phyloP scores from a whole-genome alignment of 768 basidiomycete genomes.

The Tulasnella sp. region DNA sequence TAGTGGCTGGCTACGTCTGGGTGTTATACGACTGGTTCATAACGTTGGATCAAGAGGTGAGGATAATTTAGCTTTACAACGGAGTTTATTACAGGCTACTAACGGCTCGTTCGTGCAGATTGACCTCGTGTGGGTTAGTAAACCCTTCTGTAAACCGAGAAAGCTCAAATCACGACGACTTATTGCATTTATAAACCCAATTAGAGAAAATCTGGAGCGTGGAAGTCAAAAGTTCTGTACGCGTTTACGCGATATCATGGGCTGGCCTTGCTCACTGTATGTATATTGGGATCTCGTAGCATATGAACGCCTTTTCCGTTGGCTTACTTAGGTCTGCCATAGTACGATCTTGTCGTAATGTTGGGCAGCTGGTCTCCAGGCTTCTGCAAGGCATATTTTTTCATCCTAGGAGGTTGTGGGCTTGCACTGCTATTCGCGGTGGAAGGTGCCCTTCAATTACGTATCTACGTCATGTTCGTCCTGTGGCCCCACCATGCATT shows the following conservation, averaged over 20 bases:
- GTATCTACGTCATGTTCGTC: background rate
- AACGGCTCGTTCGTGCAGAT: background rate
- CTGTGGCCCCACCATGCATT: background rate
- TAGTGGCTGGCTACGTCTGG: conserved; percentile 11
- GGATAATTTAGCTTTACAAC: background rate
- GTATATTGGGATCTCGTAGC: background rate
- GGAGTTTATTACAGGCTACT: background rate
- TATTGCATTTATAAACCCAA: no score
- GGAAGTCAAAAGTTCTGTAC: conserved; percentile 11
- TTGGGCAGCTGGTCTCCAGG: background rate
- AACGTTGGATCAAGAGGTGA: conserved; percentile 9
- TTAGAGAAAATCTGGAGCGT: background rate
- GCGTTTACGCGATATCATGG: conserved; percentile 10
- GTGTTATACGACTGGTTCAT: conserved; percentile 10
- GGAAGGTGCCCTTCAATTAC: conserved; percentile 2
- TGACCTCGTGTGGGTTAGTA: conserved; percentile 5
- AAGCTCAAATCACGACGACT: background rate
- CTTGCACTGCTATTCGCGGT: conserved; percentile 4
- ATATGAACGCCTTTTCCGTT: background rate
- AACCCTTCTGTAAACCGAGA: background rate
- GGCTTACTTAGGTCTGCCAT: background rate
- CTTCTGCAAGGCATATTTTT: conserved; percentile 10
- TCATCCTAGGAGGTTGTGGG: conserved; percentile 4
- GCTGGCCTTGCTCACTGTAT: conserved; percentile 2
- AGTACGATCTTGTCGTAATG: conserved; percentile 6